Base-by-base conservation (phyloP, 2,329 filamentous ascomycete species). In the Pseudogymnoascus sp. region DNA sequence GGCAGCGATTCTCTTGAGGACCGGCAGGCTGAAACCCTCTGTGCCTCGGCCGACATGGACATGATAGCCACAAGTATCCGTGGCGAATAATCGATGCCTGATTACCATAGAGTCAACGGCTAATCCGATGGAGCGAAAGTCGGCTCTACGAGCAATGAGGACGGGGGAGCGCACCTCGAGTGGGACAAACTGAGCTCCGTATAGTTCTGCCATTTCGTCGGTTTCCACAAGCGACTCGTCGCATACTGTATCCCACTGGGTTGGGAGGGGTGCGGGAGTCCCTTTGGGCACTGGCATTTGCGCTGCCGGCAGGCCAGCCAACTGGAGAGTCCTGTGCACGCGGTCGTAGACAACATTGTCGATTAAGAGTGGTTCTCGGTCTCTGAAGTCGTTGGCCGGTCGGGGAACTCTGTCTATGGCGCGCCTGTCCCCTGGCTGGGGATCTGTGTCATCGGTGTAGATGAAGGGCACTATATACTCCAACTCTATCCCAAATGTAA, bases 31-130 rank as follows among this genome's bases (percentile, higher is more conserved):
- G 35, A 73, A 73, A 0, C 68, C 68, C 3, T 64, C 35, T 26
- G 31, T 44, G 1, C 66, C 68, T 31, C 71, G 68, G 7, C 72
- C 71, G 31, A 75, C 65, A 61, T 76, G 73, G 15, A 75, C 67
- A 61, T 75, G 73, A 1, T 72, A 35, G 0, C 71, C 72, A 26
- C 67, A 68, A 4, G 60, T 65, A 1, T 63, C 28, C 60, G 73
- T 72, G 38, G 63, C 50, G 23, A 68, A 59, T 11, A 73, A 38
- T 5, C 68, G 63, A 57, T 69, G 69, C 1, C 31, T 67, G 1
- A 38, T 36, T 7, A 38, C 31, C 7, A 71, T 9, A 2, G 67
- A 5, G 1, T 40, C 15, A 26, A 63, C 64, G 0, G 65, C 63
- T 0, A 21, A 13, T 15, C 60, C 26, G 11, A 69, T 36, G 1